Percentiles rank a stretch among this genome's conserved stretches.
These are phyloP conservation scores for Mastigamoeba balamuthi DNA, from an alignment of 78 protist species.

Conservation along the genomic window DNA sequence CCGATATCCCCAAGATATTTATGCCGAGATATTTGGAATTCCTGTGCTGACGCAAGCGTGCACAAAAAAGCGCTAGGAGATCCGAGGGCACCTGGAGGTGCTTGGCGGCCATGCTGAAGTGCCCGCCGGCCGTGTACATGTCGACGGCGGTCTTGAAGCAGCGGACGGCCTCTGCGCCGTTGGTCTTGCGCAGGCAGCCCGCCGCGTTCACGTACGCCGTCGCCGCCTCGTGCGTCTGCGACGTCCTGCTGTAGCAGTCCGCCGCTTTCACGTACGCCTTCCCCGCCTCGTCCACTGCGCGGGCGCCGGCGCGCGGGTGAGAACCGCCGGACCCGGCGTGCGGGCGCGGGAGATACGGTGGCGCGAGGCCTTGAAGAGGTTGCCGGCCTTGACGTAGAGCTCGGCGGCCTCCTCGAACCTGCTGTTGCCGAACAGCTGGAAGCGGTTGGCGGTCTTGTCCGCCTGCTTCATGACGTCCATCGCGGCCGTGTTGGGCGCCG, in stretches of 20 bases:
- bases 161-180: not conserved
- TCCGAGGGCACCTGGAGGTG: not conserved
- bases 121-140: slow-evolving; percentile 8
- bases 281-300: not conserved
- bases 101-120: slow-evolving; percentile 10
- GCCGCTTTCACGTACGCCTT: not conserved
- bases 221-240: slow-evolving; percentile 17
- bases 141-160: not conserved
- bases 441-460: too few species aligned
- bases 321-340: not conserved
- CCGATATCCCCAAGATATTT: not conserved
- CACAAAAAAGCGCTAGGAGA: not conserved
- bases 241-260: not conserved
- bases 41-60: not conserved
- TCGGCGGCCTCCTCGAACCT: not conserved
- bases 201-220: slow-evolving; percentile 1
- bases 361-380: not conserved
- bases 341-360: not conserved
- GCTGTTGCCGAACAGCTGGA: too few species aligned
- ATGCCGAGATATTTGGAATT: not conserved
- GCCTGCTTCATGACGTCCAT: too few species aligned
- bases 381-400: not conserved
- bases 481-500: too few species aligned
- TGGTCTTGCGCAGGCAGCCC: not conserved
- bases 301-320: not conserved